A percentile compares a stretch with the other conserved stretches of the same genome.
These are phyloP conservation scores for Chaetomium sp. DNA, from an alignment of 2,329 filamentous ascomycete genomes.

Conservation along the genomic window DNA sequence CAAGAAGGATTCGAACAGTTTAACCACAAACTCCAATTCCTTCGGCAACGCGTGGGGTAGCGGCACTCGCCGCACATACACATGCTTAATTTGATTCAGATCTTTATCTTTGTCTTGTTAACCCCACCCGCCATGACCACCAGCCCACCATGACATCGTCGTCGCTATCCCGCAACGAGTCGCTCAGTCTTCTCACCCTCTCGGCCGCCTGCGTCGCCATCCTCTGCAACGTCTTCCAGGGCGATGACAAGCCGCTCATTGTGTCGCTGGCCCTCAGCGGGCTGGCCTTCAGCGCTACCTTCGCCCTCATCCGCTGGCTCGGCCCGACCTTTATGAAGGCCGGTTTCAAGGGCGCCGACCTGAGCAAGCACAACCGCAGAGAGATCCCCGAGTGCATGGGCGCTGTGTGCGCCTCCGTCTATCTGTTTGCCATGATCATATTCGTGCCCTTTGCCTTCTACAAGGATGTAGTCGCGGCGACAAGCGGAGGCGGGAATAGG, in stretches of 20 bases:
- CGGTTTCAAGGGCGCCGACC: constrained; percentile 85
- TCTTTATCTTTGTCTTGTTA: neutral
- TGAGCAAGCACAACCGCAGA: constrained; percentile 68
- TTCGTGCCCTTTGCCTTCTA: constrained; percentile 98
- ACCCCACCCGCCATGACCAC: neutral
- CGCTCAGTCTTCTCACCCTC: constrained; percentile 61
- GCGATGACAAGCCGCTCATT: constrained; percentile 84
- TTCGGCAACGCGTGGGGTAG: neutral
- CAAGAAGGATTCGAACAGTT: neutral
- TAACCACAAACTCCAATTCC: neutral
- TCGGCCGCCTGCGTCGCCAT: constrained; percentile 70
- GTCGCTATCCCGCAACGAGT: constrained; percentile 55
- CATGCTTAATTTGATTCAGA: neutral
- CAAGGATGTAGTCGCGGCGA: constrained; percentile 94
- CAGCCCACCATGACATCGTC: constrained; percentile 23
- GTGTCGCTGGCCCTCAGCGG: constrained; percentile 86
- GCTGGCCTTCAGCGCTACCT: constrained; percentile 79
- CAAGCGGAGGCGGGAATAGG: constrained; percentile 87
- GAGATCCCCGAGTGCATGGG: constrained; percentile 97
- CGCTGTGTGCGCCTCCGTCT: constrained; percentile 87
- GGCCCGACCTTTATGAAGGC: constrained; percentile 85
- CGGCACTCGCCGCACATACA: neutral
- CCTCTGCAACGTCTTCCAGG: constrained; percentile 77
- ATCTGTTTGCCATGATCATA: constrained; percentile 82
- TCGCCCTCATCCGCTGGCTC: constrained; percentile 89